Base-by-base conservation (phyloP, 2,329 filamentous ascomycete genomes). In the Sporothrix globosa region DNA sequence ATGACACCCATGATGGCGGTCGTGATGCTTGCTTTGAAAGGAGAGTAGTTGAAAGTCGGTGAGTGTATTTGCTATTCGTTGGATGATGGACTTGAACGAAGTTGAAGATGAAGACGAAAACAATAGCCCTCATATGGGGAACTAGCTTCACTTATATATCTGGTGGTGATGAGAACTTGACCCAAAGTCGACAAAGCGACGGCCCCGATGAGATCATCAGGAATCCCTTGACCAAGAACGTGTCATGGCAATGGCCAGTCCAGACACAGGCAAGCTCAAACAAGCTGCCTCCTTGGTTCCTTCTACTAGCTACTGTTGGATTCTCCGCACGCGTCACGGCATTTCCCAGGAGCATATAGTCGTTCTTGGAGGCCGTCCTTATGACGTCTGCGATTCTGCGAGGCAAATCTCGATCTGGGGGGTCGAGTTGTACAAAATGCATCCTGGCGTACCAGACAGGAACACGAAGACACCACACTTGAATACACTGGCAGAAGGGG, bases 1-100 rank as follows among this genome's bases (percentile, higher is more conserved):
- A 68, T 50, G 56, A 68, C 21, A 46, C 69, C 69, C 69, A 71
- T 71, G 60, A 66, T 71, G 70, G 30, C 27, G 50, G 50, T 30
- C 58, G 46, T n/a, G 67, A 3, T 19, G 10, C 39, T 27, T n/a
- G n/a, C n/a, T n/a, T n/a, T n/a, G n/a, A 24, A 34, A 21, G 10
- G 63, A 19, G 41, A 48, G 11, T 17, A 52, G 19, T 10, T 61
- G 4, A n/a, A 41, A 24, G 6, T 39, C n/a, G 54, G 14, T 34
- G 21, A 19, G 53, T 9, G 10, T 41, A 30, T 10, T 58, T 58
- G 14, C 30, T 30, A 14, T 34, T 34, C 6, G 34, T 34, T 6
- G 34, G 48, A 50, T 10, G 48, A n/a, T 50, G 41, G 34, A 13
- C 41, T 3, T n/a, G 48, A 5, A 50, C 9, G 48, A 21, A 10